A percentile compares a stretch with the other conserved stretches of the same genome.
These are phyloP conservation scores for Hortaea werneckii DNA, from an alignment of 2,329 filamentous ascomycete genomes.

Conservation along the genomic window DNA sequence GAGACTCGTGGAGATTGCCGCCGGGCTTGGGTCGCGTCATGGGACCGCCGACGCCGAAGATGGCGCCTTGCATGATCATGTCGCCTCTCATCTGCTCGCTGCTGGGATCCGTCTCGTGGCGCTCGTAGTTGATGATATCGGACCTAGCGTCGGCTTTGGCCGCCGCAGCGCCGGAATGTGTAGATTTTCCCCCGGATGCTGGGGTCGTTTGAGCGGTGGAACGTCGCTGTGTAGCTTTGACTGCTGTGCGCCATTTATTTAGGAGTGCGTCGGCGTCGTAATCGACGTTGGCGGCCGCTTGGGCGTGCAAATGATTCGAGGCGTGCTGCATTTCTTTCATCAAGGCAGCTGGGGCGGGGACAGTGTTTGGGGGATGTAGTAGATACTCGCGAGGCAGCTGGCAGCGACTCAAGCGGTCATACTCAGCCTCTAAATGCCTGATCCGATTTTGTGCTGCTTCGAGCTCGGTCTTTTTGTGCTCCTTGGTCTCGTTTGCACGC, in stretches of 20 bases:
- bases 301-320: neutral
- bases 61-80: constrained; percentile 19
- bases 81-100: constrained; percentile 8
- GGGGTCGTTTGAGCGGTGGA: constrained; percentile 1
- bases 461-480: constrained; percentile 28
- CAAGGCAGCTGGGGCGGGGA: constrained; percentile 28
- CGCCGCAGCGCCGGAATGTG: neutral
- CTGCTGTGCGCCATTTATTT: constrained; percentile 18
- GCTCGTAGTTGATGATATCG: neutral
- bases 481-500: constrained; percentile 29
- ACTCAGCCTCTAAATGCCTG: constrained; percentile 30
- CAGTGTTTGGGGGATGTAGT: constrained; percentile 24
- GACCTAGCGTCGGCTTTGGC: neutral
- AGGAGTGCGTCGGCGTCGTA: constrained; percentile 21
- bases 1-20: neutral
- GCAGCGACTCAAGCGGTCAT: constrained; percentile 22
- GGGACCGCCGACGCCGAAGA: constrained; percentile 17
- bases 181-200: neutral
- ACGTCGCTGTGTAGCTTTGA: constrained; percentile 14
- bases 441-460: constrained; percentile 32
- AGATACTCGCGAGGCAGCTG: constrained; percentile 26
- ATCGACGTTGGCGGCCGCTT: constrained; percentile 10
- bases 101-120: neutral
- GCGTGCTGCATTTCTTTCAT: constrained; percentile 24
- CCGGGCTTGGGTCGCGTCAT: constrained; percentile 10